Conservation (phyloP, 73 alveolate genomes). For the Paramecium tetraurelia region DNA sequence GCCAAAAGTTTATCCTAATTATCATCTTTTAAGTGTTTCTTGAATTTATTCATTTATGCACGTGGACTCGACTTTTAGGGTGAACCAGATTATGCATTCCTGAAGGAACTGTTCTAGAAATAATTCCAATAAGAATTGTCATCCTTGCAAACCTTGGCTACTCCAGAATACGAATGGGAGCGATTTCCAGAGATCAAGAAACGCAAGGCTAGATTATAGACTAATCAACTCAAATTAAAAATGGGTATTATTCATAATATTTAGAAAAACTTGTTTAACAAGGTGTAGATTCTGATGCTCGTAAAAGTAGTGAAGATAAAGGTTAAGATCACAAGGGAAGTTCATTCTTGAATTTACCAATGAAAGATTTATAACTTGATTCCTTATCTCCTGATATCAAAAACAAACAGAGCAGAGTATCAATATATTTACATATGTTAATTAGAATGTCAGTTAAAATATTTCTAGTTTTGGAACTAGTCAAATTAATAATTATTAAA, state of each 20-base stretch:
- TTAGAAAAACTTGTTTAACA: not conserved
- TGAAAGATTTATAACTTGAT: not conserved
- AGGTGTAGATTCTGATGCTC: not conserved
- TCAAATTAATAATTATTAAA: not conserved
- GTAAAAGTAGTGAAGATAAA: not conserved
- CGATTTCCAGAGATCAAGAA: not conserved
- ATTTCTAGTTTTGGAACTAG: constrained; percentile 39
- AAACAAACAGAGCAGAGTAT: constrained; percentile 5
- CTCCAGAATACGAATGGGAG: constrained; percentile 24
- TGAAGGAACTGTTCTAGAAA: constrained; percentile 55
- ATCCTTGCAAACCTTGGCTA: not conserved
- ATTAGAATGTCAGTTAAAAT: constrained; percentile 17
- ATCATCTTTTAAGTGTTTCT: constrained; percentile 10
- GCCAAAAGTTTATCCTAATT: constrained; percentile 57
- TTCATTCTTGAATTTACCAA: constrained; percentile 1
- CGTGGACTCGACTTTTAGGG: constrained; percentile 66
- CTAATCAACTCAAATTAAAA: not conserved
- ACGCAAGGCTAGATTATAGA: not conserved
- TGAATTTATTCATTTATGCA: constrained; percentile 54
- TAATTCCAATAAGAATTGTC: not conserved
- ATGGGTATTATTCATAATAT: not conserved
- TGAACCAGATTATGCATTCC: constrained; percentile 72
- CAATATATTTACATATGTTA: not conserved
- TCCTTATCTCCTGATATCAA: not conserved
- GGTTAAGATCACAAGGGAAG: not conserved